Evolutionary conservation across 805 yeast species (phyloP).

Genomic region (Barnettozyma botsteinii): DNA sequence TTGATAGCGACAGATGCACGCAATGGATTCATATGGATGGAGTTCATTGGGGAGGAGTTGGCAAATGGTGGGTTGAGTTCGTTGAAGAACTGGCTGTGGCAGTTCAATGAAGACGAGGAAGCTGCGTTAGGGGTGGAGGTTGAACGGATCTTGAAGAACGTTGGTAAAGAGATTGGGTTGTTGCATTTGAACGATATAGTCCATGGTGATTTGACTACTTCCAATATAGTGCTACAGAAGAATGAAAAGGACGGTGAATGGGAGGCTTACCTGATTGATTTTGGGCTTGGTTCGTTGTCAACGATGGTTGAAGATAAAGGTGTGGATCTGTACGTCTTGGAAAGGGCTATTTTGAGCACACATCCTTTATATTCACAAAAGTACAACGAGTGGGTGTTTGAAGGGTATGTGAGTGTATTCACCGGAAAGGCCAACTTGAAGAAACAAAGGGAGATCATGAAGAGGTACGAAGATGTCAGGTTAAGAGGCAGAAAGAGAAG

Average conservation of each 20-base stretch:
- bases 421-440: constrained; percentile 31
- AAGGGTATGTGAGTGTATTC: constrained; percentile 54
- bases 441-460: constrained; percentile 45
- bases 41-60: constrained; percentile 54
- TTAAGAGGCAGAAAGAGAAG: constrained; percentile 92
- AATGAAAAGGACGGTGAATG: constrained; percentile 15
- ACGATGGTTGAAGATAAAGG: constrained; percentile 86
- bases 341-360: constrained; percentile 85
- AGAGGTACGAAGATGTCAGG: constrained; percentile 76
- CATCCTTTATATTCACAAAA: constrained; percentile 67
- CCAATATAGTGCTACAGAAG: constrained; percentile 63
- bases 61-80: constrained; percentile 48
- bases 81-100: constrained; percentile 72
- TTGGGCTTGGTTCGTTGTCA: constrained; percentile 81
- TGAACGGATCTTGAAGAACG: constrained; percentile 39
- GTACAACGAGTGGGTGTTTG: constrained; percentile 65
- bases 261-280: constrained; percentile 73
- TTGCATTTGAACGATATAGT: constrained; percentile 74
- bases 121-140: constrained; percentile 34
- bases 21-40: constrained; percentile 88
- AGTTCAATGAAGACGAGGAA: constrained; percentile 31
- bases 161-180: constrained; percentile 63
- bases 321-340: constrained; percentile 92
- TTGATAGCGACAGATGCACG: constrained; percentile 70
- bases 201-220: constrained; percentile 93